phyloP scores from a whole-genome alignment of 2,329 filamentous ascomycete species.

The Didymella keratinophila region DNA sequence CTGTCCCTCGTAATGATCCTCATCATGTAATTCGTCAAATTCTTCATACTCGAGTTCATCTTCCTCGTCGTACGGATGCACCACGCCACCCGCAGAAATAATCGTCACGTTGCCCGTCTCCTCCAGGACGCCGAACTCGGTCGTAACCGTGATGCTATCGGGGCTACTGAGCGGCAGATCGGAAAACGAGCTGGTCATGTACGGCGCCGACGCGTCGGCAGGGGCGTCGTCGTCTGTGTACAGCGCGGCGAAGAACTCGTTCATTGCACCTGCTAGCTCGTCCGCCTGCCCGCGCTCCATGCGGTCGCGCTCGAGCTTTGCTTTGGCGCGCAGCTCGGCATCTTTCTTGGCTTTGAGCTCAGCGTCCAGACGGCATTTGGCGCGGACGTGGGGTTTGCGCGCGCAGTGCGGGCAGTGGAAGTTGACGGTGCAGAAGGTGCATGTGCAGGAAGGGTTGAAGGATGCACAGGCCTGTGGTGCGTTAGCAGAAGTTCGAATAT shows the following conservation, averaged over 20 bases:
- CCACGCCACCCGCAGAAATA: constrained; percentile 36
- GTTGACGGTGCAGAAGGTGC: constrained; percentile 50
- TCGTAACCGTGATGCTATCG: constrained; percentile 47
- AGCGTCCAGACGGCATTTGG: constrained; percentile 48
- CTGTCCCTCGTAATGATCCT: not conserved
- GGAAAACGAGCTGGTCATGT: constrained; percentile 11
- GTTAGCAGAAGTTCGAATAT: not conserved
- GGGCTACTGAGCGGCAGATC: constrained; percentile 37
- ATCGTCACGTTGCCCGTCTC: constrained; percentile 42
- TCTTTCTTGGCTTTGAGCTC: constrained; percentile 45
- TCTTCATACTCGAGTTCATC: constrained; percentile 17
- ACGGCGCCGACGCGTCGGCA: constrained; percentile 2
- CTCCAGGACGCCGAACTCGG: constrained; percentile 45
- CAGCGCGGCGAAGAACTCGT: constrained; percentile 45
- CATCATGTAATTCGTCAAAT: not conserved
- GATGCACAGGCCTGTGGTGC: constrained; percentile 31
- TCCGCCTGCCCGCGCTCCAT: constrained; percentile 47
- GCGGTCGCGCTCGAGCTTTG: constrained; percentile 43
- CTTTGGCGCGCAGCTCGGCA: constrained; percentile 39
- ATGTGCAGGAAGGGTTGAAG: constrained; percentile 46
- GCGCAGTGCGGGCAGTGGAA: constrained; percentile 52
- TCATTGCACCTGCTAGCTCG: constrained; percentile 46
- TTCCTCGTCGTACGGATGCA: constrained; percentile 17
- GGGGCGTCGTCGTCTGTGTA: constrained; percentile 21
- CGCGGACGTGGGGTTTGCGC: constrained; percentile 43